phyloP scores from a whole-genome alignment of 371 early-diverging fungal genomes.

The Circinella minor region DNA sequence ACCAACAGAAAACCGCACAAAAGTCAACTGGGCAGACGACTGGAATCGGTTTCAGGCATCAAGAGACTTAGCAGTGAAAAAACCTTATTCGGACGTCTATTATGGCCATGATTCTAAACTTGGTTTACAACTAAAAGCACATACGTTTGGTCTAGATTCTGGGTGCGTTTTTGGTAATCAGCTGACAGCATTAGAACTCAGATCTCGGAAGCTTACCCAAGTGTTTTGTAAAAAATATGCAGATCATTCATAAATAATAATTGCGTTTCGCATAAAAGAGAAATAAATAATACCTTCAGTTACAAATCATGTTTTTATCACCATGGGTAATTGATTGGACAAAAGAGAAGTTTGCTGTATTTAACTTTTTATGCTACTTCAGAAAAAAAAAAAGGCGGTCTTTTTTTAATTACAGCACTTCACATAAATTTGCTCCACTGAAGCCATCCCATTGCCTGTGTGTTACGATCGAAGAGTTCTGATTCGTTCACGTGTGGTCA shows the following conservation, averaged over 20 bases:
- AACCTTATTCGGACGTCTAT: slow-evolving; percentile 36
- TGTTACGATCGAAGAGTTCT: neutral
- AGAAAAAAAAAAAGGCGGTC: no score
- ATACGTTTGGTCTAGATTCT: slow-evolving; percentile 68
- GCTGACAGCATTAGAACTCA: slow-evolving; percentile 58
- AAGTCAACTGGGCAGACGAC: slow-evolving; percentile 39
- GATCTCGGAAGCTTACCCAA: slow-evolving; percentile 29
- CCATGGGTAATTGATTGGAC: no score
- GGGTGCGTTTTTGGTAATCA: slow-evolving; percentile 71
- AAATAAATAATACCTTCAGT: no score
- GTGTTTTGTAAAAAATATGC: slow-evolving; percentile 24
- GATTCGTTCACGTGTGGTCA: slow-evolving; percentile 2
- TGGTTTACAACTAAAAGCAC: slow-evolving; percentile 54
- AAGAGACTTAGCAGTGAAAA: neutral
- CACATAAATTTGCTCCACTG: neutral
- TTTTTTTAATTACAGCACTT: no score
- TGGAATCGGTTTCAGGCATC: slow-evolving; percentile 41
- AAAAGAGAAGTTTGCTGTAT: no score
- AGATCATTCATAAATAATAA: neutral
- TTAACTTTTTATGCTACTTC: no score
- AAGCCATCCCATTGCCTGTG: neutral
- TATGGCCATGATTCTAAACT: slow-evolving; percentile 77
- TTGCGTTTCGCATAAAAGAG: no score
- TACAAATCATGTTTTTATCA: no score
- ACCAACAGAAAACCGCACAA: slow-evolving; percentile 23